Evolutionary conservation across 306 rosid species (phyloP), one percentile per base, ranked within the genome.

Genomic region (Vicia faba): DNA sequence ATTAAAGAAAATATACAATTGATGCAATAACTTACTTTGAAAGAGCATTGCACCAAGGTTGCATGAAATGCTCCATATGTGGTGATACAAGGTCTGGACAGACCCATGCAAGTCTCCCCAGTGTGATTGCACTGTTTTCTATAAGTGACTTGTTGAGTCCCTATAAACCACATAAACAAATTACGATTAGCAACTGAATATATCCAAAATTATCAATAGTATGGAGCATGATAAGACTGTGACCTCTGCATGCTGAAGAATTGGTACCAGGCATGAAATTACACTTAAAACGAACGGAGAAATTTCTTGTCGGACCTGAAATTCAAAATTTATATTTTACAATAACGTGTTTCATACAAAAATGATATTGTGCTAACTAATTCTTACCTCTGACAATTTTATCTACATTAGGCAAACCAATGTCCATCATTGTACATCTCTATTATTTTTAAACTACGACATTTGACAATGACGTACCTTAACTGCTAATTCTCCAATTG

Each of bases 101-200:
- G 72, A 85, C 99, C 97, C 97, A 95, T 15, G 92, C 97, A 81
- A 95, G 83, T 84, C 99, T 91, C 79, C 99, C 99, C 70, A 95
- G 86, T 49, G 99, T 95, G 71, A 95, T 95, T 58, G 99, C 99
- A 82, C 96, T 86, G 67, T 95, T 95, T 76, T 95, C 97, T 66
- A 86, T 77, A 23, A 95, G 91, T 23, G 99, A 91, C 75, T 88
- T 95, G 81, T 88, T 86, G 61, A 88, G 86, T 64, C 79, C 96
- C 99, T 95, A 82, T 38, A 50, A 72, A 59, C 70, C 46, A 55
- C 18, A 55, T 26, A 12, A 28, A 55, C 75, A 39, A 60, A 76
- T 76, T 23, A 81, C 6, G 66, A 54, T 75, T 62, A 70, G 75
- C 29, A 64, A 79, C 54, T 28, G 73, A 14, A 61, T 50, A 78